Percentiles rank a stretch among this genome's conserved stretches.
Evolutionary conservation across 441 rosid genomes (phyloP).

Genomic region (Euphorbia schlechtendalii): DNA sequence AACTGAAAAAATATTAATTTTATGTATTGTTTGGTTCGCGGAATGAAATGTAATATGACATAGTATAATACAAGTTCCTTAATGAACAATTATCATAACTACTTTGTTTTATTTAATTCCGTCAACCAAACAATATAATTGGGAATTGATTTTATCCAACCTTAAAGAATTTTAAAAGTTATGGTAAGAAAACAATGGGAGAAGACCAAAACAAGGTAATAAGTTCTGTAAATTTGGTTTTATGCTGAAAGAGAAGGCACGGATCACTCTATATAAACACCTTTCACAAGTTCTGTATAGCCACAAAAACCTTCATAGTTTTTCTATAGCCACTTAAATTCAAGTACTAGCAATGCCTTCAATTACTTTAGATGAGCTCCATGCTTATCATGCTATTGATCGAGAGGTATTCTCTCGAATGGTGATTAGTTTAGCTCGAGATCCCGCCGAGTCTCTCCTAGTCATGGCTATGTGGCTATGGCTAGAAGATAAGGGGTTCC

Average conservation of each 20-base stretch:
- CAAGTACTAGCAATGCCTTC: slow-evolving; percentile 19
- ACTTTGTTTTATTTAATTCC: too few relatives aligned
- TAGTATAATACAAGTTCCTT: too few relatives aligned
- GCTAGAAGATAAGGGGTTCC: slow-evolving; percentile 49
- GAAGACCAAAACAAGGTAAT: slow-evolving; percentile 13
- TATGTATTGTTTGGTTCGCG: neutral
- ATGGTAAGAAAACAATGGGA: slow-evolving; percentile 7
- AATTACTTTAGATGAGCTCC: slow-evolving; percentile 30
- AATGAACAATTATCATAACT: too few relatives aligned
- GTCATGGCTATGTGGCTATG: slow-evolving; percentile 60
- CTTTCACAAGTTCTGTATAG: neutral
- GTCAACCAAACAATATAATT: neutral
- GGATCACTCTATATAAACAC: neutral
- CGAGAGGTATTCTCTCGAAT: slow-evolving; percentile 41
- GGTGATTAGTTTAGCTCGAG: slow-evolving; percentile 26
- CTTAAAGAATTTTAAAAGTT: neutral
- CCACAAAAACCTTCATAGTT: neutral
- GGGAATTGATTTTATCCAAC: neutral
- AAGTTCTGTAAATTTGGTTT: slow-evolving; percentile 9
- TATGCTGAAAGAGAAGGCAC: neutral
- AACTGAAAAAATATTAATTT: neutral
- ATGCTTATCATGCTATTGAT: slow-evolving; percentile 41
- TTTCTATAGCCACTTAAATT: neutral
- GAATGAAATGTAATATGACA: too few relatives aligned
- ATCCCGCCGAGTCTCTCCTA: slow-evolving; percentile 45